Conservation (phyloP, 176 grass and related monocot genomes). For the Rhynchospora breviuscula region DNA sequence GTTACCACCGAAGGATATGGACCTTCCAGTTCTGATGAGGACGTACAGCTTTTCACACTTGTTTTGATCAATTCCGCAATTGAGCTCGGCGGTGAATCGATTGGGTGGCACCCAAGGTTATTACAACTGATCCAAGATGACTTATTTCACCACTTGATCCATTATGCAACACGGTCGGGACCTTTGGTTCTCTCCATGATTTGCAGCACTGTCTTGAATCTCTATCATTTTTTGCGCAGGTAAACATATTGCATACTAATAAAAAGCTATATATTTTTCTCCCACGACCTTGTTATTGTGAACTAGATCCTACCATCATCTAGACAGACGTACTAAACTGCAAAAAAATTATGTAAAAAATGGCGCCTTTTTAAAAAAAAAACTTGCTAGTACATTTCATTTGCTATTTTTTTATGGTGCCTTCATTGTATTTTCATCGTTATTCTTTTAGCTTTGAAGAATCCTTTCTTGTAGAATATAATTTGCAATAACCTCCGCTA, state of each 20-base stretch:
- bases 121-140: slow-evolving; percentile 76
- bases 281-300: neutral
- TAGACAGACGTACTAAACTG: neutral
- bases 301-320: neutral
- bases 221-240: slow-evolving; percentile 82
- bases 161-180: slow-evolving; percentile 43
- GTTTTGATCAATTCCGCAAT: slow-evolving; percentile 81
- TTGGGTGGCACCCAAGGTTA: slow-evolving; percentile 65
- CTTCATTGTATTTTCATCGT: neutral
- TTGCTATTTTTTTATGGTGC: neutral
- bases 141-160: slow-evolving; percentile 76
- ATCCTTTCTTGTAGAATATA: neutral
- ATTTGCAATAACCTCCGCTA: neutral
- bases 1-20: slow-evolving; percentile 42
- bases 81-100: slow-evolving; percentile 74
- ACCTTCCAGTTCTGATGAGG: slow-evolving; percentile 63
- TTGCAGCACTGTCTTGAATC: slow-evolving; percentile 80
- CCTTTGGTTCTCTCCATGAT: slow-evolving; percentile 94
- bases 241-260: slow-evolving; percentile 2
- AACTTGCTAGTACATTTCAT: neutral
- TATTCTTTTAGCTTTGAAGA: neutral
- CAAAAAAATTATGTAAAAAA: too few relatives aligned
- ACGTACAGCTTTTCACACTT: slow-evolving; percentile 78
- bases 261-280: neutral
- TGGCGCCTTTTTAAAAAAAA: too few relatives aligned